Conservation (phyloP, 2,329 filamentous ascomycete genomes). For the Xylaria multiplex region DNA sequence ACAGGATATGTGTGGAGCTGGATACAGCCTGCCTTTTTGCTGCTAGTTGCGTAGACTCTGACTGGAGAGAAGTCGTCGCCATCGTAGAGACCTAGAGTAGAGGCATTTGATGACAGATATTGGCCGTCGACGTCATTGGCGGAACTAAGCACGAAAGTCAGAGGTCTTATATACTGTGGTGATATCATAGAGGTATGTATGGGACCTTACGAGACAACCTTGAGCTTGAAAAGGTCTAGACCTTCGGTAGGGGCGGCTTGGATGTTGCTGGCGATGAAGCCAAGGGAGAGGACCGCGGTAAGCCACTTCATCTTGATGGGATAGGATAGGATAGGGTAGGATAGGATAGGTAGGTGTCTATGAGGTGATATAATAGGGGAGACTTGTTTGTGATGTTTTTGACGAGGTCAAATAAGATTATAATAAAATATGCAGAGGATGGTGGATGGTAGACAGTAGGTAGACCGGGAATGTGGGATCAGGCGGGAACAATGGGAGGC, state of each 20-base stretch:
- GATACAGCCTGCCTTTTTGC: slow-evolving; percentile 43
- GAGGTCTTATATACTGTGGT: too few relatives aligned
- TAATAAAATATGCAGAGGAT: slow-evolving; percentile 8
- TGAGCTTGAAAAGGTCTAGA: slow-evolving; percentile 45
- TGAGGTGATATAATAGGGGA: slow-evolving; percentile 1
- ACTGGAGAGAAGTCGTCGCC: slow-evolving; percentile 37
- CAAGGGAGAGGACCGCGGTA: slow-evolving; percentile 41
- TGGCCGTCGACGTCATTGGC: slow-evolving; percentile 47
- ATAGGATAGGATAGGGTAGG: not conserved
- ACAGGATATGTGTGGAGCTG: slow-evolving; percentile 54
- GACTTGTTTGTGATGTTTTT: slow-evolving; percentile 4
- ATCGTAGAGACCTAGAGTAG: slow-evolving; percentile 49
- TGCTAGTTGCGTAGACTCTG: slow-evolving; percentile 47
- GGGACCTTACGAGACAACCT: slow-evolving; percentile 42
- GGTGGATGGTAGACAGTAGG: not conserved
- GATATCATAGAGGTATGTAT: not conserved
- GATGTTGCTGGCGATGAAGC: slow-evolving; percentile 39
- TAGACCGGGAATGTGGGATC: slow-evolving; percentile 14
- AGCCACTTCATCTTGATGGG: slow-evolving; percentile 44
- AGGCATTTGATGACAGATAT: slow-evolving; percentile 48
- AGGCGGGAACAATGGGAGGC: slow-evolving; percentile 13
- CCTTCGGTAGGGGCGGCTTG: slow-evolving; percentile 40
- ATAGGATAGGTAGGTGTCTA: slow-evolving; percentile 10
- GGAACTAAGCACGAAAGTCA: slow-evolving; percentile 17
- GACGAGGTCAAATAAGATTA: slow-evolving; percentile 1